These are phyloP conservation scores for Nigrograna mackinnonii DNA, from an alignment of 2,329 filamentous ascomycete species.

Conservation along the genomic window DNA sequence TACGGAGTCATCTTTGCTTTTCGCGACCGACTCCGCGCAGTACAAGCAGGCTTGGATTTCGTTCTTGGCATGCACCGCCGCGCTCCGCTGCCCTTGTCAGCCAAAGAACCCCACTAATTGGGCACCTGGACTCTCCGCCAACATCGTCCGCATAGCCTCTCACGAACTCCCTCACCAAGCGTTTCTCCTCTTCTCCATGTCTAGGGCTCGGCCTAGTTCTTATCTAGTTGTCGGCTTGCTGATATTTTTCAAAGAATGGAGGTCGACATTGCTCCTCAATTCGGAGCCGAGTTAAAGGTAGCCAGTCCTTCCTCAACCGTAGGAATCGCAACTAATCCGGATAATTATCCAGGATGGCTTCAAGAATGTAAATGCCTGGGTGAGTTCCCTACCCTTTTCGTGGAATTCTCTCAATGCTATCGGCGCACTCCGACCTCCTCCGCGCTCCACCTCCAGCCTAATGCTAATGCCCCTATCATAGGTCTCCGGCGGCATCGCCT, in stretches of 20 bases:
- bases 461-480: constrained; percentile 36
- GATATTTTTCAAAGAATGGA: constrained; percentile 62
- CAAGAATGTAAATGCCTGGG: constrained; percentile 91
- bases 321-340: constrained; percentile 24
- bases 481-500: constrained; percentile 83
- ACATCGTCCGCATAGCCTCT: constrained; percentile 25
- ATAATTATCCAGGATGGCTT: constrained; percentile 77
- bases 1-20: too few relatives aligned
- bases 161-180: background rate
- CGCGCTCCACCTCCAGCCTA: background rate
- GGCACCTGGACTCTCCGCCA: constrained; percentile 24
- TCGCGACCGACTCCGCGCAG: too few relatives aligned
- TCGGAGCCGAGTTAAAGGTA: constrained; percentile 94
- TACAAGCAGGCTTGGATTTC: too few relatives aligned
- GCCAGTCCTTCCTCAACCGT: constrained; percentile 21
- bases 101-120: constrained; percentile 32
- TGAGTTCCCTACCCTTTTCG: constrained; percentile 40
- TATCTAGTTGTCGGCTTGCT: constrained; percentile 19
- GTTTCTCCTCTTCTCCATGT: too few relatives aligned
- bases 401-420: background rate
- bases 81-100: too few relatives aligned
- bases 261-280: constrained; percentile 80
- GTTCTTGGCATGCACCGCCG: too few relatives aligned
- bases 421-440: constrained; percentile 3
- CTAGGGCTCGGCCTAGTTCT: constrained; percentile 22